Percentiles rank a stretch among this genome's conserved stretches.
Evolutionary conservation across 164 flowering plant genomes (phyloP).

Genomic region (Stephania japonica): DNA sequence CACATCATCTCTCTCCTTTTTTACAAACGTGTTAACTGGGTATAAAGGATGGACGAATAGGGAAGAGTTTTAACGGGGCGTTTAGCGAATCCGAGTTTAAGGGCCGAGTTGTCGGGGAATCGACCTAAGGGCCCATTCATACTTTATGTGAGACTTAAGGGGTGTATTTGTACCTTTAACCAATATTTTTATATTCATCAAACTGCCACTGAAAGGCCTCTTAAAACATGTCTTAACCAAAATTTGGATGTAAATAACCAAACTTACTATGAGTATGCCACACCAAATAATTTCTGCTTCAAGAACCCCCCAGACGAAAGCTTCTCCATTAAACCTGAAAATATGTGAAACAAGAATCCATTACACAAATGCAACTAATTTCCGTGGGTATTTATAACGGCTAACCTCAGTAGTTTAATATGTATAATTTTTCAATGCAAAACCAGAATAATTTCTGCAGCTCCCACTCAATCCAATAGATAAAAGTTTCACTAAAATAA

Average conservation of each 20-base stretch:
- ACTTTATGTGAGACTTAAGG: no score
- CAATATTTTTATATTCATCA: no score
- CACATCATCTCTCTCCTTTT: no score
- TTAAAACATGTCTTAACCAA: not conserved
- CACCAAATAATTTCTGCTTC: slow-evolving; percentile 50
- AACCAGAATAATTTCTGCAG: not conserved
- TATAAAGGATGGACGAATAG: no score
- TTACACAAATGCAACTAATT: not conserved
- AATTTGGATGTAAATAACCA: not conserved
- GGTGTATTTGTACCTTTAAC: no score
- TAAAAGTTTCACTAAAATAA: not conserved
- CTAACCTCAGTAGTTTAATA: not conserved
- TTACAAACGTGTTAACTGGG: no score
- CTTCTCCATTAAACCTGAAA: slow-evolving; percentile 76
- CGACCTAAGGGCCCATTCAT: no score
- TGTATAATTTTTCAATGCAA: not conserved
- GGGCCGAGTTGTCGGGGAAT: no score
- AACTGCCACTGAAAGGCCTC: not conserved
- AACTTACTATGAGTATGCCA: slow-evolving; percentile 80
- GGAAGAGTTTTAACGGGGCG: no score
- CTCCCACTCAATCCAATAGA: not conserved
- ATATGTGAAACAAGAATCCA: slow-evolving; percentile 3
- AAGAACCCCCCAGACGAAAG: slow-evolving; percentile 62
- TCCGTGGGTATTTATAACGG: not conserved
- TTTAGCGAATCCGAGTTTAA: no score